Conservation (phyloP, 495 filamentous ascomycete genomes). For the Tuber borchii region DNA sequence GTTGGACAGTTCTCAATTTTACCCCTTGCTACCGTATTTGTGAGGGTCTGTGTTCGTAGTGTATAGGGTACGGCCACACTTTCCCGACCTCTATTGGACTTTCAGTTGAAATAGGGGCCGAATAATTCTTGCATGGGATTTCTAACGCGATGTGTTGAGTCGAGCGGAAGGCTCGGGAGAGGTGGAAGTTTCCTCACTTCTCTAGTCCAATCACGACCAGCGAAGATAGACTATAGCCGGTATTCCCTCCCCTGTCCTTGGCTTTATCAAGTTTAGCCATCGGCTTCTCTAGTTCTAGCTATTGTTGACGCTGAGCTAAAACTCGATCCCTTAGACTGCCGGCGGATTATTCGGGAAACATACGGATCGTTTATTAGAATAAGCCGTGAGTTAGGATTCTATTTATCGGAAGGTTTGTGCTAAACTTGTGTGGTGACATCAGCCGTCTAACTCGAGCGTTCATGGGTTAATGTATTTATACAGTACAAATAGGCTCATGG, state of each 20-base stretch:
- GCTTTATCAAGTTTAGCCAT: not conserved
- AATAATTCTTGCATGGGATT: not conserved
- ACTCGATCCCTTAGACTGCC: not conserved
- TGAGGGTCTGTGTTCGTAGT: not conserved
- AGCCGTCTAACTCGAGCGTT: not conserved
- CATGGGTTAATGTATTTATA: not conserved
- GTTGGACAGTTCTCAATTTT: not conserved
- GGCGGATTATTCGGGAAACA: not conserved
- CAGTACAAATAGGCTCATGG: not conserved
- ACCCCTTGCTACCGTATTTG: not conserved
- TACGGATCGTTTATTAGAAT: not conserved
- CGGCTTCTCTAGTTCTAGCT: not conserved
- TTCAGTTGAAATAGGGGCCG: not conserved
- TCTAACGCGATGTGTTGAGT: not conserved
- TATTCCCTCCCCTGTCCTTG: not conserved
- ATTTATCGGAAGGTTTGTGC: not conserved
- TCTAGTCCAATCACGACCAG: not conserved
- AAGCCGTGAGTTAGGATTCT: not conserved
- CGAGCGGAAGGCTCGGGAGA: not conserved
- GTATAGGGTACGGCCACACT: not conserved
- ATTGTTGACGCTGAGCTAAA: not conserved
- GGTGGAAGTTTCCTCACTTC: not conserved
- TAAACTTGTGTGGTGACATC: not conserved
- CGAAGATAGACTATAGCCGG: not conserved
- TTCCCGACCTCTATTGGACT: not conserved